Percentiles rank a stretch among this genome's conserved stretches.
Conservation (phyloP, 257 asterid species). For the Plantago ovata region DNA sequence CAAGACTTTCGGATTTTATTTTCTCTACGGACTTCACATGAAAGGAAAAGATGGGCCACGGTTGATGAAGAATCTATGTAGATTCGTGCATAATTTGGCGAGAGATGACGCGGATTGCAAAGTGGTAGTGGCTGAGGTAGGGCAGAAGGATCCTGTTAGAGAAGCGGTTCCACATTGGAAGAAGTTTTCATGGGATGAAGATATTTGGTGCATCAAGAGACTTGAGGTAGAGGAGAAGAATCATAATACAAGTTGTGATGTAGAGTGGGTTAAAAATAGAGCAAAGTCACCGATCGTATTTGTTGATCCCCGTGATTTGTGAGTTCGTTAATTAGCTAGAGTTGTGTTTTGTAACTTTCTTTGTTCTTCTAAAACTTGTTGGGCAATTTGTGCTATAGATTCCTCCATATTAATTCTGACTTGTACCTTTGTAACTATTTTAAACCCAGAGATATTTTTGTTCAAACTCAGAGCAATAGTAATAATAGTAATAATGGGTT, state of each 20-base stretch:
- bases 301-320: slow-evolving; percentile 86
- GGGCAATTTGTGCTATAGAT: too few species aligned
- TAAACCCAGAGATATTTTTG: too few species aligned
- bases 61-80: slow-evolving; percentile 52
- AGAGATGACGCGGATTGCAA: slow-evolving; percentile 41
- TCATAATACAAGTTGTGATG: slow-evolving; percentile 5
- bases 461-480: too few species aligned
- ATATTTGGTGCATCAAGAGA: slow-evolving; percentile 78
- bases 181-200: slow-evolving; percentile 80
- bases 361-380: too few species aligned
- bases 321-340: slow-evolving; percentile 3
- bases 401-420: too few species aligned
- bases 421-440: too few species aligned
- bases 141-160: slow-evolving; percentile 51
- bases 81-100: slow-evolving; percentile 57
- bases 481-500: too few species aligned
- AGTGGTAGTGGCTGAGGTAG: slow-evolving; percentile 71
- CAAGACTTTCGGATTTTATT: slow-evolving; percentile 57
- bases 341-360: too few species aligned
- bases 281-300: slow-evolving; percentile 39
- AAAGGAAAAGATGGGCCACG: slow-evolving; percentile 45
- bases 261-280: slow-evolving; percentile 42
- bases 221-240: slow-evolving; percentile 22
- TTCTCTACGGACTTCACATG: slow-evolving; percentile 63
- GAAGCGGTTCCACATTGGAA: slow-evolving; percentile 72